Evolutionary conservation across 768 basidiomycete species (phyloP).

Genomic region (Termitomyces bulborhizus): DNA sequence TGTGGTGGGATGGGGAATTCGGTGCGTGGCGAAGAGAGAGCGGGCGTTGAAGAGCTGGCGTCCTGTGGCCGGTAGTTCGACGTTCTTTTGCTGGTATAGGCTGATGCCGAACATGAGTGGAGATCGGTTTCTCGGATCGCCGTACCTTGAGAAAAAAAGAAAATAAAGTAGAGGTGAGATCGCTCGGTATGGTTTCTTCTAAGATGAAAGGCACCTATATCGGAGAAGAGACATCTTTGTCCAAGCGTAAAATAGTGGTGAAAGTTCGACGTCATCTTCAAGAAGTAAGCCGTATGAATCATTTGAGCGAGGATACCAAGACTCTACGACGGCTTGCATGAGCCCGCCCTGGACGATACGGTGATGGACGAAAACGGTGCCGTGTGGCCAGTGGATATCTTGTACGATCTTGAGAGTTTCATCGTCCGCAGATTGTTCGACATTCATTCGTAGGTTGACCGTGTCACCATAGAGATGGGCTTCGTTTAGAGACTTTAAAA

Average conservation of each 20-base stretch:
- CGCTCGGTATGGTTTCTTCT: neutral
- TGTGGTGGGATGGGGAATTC: constrained; percentile 37
- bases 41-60: constrained; percentile 65
- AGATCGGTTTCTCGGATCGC: constrained; percentile 30
- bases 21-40: constrained; percentile 39
- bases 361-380: constrained; percentile 55
- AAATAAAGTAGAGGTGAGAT: neutral
- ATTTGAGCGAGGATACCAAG: constrained; percentile 77
- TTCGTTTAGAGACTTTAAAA: constrained; percentile 53
- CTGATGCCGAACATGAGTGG: constrained; percentile 70
- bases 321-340: constrained; percentile 79
- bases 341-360: constrained; percentile 76
- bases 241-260: constrained; percentile 83
- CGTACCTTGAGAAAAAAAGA: constrained; percentile 43
- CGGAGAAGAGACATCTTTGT: constrained; percentile 71
- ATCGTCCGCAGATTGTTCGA: constrained; percentile 68
- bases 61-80: constrained; percentile 66
- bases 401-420: constrained; percentile 51
- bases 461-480: constrained; percentile 66
- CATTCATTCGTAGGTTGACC: constrained; percentile 58
- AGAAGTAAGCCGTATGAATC: constrained; percentile 74
- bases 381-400: constrained; percentile 54
- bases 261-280: constrained; percentile 85
- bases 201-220: constrained; percentile 48
- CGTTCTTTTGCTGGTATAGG: constrained; percentile 80